A percentile compares a stretch with the other conserved stretches of the same genome.
phyloP scores from a whole-genome alignment of 176 grass and related monocot genomes.

The Ensete glaucum region DNA sequence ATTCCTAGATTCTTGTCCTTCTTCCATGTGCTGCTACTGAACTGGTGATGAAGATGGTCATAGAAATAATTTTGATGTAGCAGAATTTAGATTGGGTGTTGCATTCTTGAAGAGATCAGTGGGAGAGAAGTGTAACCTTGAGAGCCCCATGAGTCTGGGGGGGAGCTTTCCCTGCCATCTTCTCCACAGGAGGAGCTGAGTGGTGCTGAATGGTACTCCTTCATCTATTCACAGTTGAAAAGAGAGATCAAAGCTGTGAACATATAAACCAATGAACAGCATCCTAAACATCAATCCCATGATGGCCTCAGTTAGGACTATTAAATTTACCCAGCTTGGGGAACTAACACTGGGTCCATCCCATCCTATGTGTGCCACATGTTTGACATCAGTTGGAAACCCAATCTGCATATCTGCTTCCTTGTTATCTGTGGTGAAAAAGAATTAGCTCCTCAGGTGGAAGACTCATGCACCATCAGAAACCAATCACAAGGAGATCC shows the following conservation, averaged over 20 bases:
- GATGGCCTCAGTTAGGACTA: neutral
- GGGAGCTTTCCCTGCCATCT: conserved; percentile 6
- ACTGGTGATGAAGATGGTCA: too few species aligned
- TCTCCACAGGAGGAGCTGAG: conserved; percentile 21
- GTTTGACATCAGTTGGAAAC: conserved; percentile 84
- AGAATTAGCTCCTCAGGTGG: too few species aligned
- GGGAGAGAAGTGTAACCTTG: conserved; percentile 32
- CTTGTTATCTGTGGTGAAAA: conserved; percentile 26
- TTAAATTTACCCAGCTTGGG: conserved; percentile 45
- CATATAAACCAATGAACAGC: neutral
- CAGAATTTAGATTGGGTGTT: neutral
- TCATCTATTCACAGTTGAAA: conserved; percentile 43
- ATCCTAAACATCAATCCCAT: too few species aligned
- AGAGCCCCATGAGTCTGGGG: conserved; percentile 57
- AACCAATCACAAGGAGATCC: neutral
- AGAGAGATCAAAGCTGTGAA: neutral
- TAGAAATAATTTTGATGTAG: neutral
- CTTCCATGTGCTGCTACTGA: too few species aligned
- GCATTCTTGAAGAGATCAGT: neutral
- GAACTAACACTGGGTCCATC: conserved; percentile 30
- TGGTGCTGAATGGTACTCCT: conserved; percentile 76
- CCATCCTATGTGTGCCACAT: conserved; percentile 86
- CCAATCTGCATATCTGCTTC: conserved; percentile 75
- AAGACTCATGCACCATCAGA: neutral
- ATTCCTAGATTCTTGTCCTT: too few species aligned